Base-by-base conservation (phyloP, 768 basidiomycete genomes). In the Russula emetica region DNA sequence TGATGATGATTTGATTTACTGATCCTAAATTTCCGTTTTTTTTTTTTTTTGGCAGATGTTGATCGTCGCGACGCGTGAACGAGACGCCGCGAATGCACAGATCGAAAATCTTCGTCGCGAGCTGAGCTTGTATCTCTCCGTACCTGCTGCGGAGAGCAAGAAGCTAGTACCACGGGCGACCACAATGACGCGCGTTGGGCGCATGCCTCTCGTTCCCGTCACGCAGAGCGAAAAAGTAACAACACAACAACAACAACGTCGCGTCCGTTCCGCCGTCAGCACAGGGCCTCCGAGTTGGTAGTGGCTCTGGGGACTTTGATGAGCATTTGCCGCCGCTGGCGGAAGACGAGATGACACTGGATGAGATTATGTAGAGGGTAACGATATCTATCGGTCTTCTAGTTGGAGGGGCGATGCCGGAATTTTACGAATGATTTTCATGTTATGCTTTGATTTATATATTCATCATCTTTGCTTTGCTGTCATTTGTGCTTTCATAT, bases 81-180 rank as follows among this genome's bases (percentile, higher is more conserved):
- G 72, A 3, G 76, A 77, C 16, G 68, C 71, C 4, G 69, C 69
- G 3, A 50, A 60, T 5, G 68, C 69, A 16, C 68, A 74, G 32
- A 73, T 72, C 63, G 74, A 75, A 24, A 67, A 67, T 20, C 71
- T 77, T 28, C 70, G 69, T 14, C 67, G 70, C 32, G 76, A 77
- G 64, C 67, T 77, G 40, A 68, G 68, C 40, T 54, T 75, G 66
- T 77, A 76, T 69, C 73, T 72, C 62, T 74, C 76, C 34, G 74
- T 76, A 60, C 70, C 70, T 2, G 55, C 70, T 1, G 55, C 61
- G 2, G 73, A 74, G 8, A 36, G 55, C 13, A 75, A 74, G 20
- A 75, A 74, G 10, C n/a, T 32, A n/a, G n/a, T n/a, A 55, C 71
- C 74, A 22, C 70, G 74, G 42, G 38, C 38, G 16, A 74, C 75